Evolutionary conservation across 768 basidiomycete genomes (phyloP).

Genomic region (Hericium rajendrae): DNA sequence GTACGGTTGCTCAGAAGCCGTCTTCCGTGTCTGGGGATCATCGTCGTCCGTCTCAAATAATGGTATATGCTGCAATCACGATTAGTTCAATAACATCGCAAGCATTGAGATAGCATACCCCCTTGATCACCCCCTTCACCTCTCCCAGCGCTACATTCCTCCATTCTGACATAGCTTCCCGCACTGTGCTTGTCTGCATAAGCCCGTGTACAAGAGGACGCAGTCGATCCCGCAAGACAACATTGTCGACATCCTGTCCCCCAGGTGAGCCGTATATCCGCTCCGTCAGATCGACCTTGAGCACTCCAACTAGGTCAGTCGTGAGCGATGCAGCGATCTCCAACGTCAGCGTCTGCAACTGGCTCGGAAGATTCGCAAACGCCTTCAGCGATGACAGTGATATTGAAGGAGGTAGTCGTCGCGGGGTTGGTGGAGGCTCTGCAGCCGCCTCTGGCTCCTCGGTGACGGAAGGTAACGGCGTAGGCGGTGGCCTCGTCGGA

Average conservation of each 20-base stretch:
- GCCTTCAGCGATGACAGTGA: constrained; percentile 63
- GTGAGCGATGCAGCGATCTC: constrained; percentile 74
- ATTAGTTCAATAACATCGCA: not conserved
- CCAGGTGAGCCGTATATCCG: constrained; percentile 26
- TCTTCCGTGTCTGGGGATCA: constrained; percentile 25
- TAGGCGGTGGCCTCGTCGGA: not conserved
- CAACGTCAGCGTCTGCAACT: constrained; percentile 59
- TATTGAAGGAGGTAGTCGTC: constrained; percentile 19
- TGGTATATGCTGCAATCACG: constrained; percentile 42
- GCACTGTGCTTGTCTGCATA: constrained; percentile 58
- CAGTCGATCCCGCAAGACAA: constrained; percentile 48
- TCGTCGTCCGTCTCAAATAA: constrained; percentile 49
- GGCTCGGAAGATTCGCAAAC: constrained; percentile 65
- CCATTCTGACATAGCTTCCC: constrained; percentile 62
- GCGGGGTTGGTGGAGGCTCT: not conserved
- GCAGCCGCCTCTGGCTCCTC: constrained; percentile 14
- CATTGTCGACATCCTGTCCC: constrained; percentile 20
- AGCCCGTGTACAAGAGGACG: constrained; percentile 73
- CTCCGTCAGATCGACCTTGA: constrained; percentile 56
- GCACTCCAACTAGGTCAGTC: constrained; percentile 62
- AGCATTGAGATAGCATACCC: constrained; percentile 33
- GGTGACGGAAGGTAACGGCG: constrained; percentile 21
- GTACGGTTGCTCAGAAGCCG: constrained; percentile 6
- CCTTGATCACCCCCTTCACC: constrained; percentile 45
- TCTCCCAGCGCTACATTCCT: constrained; percentile 57